phyloP scores from a whole-genome alignment of 2,329 filamentous ascomycete species.

The Fusarium miscanthi region DNA sequence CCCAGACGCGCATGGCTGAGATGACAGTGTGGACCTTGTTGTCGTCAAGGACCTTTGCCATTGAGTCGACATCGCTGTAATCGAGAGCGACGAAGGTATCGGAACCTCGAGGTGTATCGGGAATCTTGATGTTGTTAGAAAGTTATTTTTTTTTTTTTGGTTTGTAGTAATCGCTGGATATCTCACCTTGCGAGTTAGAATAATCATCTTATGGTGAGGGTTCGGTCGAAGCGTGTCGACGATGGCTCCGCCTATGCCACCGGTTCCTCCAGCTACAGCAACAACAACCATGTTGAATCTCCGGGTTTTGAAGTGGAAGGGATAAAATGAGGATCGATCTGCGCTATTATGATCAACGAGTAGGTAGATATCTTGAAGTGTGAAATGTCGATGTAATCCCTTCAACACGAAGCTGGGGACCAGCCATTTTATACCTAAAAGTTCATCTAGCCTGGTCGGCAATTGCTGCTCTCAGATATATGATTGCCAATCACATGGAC shows the following conservation, averaged over 20 bases:
- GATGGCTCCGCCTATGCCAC: neutral
- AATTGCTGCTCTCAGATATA: neutral
- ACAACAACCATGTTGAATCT: neutral
- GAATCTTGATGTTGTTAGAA: neutral
- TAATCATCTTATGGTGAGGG: neutral
- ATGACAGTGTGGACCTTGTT: neutral
- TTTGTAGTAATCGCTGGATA: accelerated
- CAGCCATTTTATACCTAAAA: neutral
- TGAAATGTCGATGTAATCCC: neutral
- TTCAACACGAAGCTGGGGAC: neutral
- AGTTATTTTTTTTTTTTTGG: no score
- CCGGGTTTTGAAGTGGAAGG: accelerated
- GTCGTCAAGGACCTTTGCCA: neutral
- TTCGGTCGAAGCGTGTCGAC: neutral
- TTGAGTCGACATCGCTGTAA: neutral
- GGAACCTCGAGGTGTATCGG: accelerated
- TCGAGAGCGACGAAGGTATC: neutral
- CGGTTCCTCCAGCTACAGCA: neutral
- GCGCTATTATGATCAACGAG: neutral
- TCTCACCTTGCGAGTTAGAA: neutral
- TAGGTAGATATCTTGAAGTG: accelerated
- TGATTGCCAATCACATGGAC: accelerated
- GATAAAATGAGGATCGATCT: accelerated
- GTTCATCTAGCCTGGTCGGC: accelerated
- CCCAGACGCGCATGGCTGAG: neutral